Percentiles rank a stretch among this genome's conserved stretches.
These are phyloP conservation scores for Chaetomiaceae sp. DNA, from an alignment of 2,329 filamentous ascomycete species.

Conservation along the genomic window DNA sequence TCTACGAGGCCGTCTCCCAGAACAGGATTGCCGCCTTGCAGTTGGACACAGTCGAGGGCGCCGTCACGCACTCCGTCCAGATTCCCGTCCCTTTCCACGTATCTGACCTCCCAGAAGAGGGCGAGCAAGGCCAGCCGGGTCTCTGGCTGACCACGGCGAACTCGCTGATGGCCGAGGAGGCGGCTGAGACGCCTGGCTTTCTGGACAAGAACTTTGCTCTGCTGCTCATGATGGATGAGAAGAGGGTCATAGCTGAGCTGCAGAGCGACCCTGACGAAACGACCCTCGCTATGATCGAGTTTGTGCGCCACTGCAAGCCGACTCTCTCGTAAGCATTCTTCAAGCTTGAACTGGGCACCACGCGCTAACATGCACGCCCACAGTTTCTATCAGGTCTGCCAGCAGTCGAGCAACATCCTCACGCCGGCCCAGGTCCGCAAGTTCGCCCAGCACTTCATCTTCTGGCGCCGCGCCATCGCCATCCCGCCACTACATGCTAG, in stretches of 20 bases:
- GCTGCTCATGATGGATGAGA: constrained; percentile 77
- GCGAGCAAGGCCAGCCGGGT: constrained; percentile 66
- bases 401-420: constrained; percentile 59
- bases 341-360: background rate
- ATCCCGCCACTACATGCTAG: constrained; percentile 86
- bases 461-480: constrained; percentile 89
- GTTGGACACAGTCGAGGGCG: constrained; percentile 59
- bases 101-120: constrained; percentile 64
- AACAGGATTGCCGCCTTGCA: constrained; percentile 84
- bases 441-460: constrained; percentile 88
- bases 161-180: constrained; percentile 65
- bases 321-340: constrained; percentile 52
- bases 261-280: constrained; percentile 72
- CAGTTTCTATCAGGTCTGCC: constrained; percentile 63
- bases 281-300: constrained; percentile 73
- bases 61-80: constrained; percentile 59
- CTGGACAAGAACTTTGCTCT: constrained; percentile 84
- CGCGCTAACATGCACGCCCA: constrained; percentile 26
- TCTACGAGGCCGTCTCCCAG: constrained; percentile 75
- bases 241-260: constrained; percentile 67
- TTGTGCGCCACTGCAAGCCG: constrained; percentile 69
- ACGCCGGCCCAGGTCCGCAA: constrained; percentile 77
- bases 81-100: constrained; percentile 66
- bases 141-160: constrained; percentile 87
- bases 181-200: constrained; percentile 59